These are phyloP conservation scores for Candida pseudoviswanathii DNA, from an alignment of 1,139 yeast species.

Conservation along the genomic window DNA sequence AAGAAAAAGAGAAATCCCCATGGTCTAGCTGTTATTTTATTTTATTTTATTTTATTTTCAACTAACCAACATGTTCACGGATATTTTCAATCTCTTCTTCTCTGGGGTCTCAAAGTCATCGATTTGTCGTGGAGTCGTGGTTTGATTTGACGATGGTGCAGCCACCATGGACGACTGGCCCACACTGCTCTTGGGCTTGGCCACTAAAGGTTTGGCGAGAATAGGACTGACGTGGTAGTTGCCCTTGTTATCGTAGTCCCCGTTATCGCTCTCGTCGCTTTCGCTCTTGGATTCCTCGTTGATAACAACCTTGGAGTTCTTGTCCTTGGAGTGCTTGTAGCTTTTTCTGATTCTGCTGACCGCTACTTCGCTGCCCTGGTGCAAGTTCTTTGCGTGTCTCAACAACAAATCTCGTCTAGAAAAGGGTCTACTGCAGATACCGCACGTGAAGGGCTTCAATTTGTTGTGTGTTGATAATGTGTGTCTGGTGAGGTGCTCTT, in stretches of 20 bases:
- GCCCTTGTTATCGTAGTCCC: slow-evolving; percentile 4
- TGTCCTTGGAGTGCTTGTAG: slow-evolving; percentile 28
- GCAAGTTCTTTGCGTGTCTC: slow-evolving; percentile 92
- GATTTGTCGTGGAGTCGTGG: slow-evolving; percentile 3
- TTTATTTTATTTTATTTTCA: slow-evolving; percentile 11
- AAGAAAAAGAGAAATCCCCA: background rate
- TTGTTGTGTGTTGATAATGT: slow-evolving; percentile 49
- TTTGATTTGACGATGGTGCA: background rate
- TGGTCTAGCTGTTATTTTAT: background rate
- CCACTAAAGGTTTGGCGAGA: slow-evolving; percentile 5
- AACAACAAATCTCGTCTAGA: slow-evolving; percentile 88
- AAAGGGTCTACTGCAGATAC: slow-evolving; percentile 92
- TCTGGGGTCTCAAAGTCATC: slow-evolving; percentile 30
- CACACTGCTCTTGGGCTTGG: slow-evolving; percentile 3
- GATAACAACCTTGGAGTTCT: slow-evolving; percentile 10
- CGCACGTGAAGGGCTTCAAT: slow-evolving; percentile 68
- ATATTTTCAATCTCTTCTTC: slow-evolving; percentile 42
- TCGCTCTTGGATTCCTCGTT: slow-evolving; percentile 1
- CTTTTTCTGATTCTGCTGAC: slow-evolving; percentile 48
- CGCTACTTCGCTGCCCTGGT: slow-evolving; percentile 61
- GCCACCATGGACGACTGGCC: slow-evolving; percentile 2
- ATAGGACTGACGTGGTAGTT: slow-evolving; percentile 4
- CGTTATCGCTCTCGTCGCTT: slow-evolving; percentile 4
- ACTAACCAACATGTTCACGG: slow-evolving; percentile 51
- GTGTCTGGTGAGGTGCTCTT: slow-evolving; percentile 50